Conservation (phyloP, 2,329 filamentous ascomycete genomes). For the Clarireedia hainanense region DNA sequence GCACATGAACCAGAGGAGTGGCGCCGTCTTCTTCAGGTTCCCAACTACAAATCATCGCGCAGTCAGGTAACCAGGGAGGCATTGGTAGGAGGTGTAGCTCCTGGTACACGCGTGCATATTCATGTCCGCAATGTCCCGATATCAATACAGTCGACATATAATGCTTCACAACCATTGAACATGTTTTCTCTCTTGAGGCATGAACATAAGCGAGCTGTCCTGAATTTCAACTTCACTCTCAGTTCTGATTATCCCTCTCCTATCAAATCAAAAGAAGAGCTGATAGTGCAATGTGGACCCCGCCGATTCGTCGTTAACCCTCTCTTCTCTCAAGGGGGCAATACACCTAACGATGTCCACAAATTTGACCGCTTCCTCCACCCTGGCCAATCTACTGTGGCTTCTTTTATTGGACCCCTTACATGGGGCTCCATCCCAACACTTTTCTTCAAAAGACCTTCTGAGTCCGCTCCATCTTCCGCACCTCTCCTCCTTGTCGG, state of each 20-base stretch:
- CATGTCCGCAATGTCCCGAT: conserved; percentile 57
- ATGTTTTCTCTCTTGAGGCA: conserved; percentile 85
- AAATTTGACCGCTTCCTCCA: conserved; percentile 92
- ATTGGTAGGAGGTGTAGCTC: conserved; percentile 75
- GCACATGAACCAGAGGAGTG: conserved; percentile 86
- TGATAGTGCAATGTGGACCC: conserved; percentile 86
- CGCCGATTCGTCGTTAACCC: conserved; percentile 83
- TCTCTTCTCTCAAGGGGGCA: conserved; percentile 80
- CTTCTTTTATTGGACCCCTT: conserved; percentile 81
- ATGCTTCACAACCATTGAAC: conserved; percentile 53
- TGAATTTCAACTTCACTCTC: conserved; percentile 86
- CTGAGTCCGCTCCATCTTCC: conserved; percentile 37
- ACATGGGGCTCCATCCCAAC: conserved; percentile 90
- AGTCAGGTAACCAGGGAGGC: conserved; percentile 73
- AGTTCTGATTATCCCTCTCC: conserved; percentile 68
- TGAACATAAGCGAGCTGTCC: conserved; percentile 85
- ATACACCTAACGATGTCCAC: conserved; percentile 92
- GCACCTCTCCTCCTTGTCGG: conserved; percentile 64
- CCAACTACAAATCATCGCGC: conserved; percentile 82
- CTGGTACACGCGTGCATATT: conserved; percentile 77
- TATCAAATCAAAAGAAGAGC: conserved; percentile 83
- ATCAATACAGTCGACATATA: conserved; percentile 44
- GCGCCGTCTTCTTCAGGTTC: conserved; percentile 74
- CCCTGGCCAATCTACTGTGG: conserved; percentile 81
- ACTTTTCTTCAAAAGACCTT: conserved; percentile 69